A percentile compares a stretch with the other conserved stretches of the same genome.
Evolutionary conservation across 164 flowering plant species (phyloP).

Genomic region (Stephania cephalantha): DNA sequence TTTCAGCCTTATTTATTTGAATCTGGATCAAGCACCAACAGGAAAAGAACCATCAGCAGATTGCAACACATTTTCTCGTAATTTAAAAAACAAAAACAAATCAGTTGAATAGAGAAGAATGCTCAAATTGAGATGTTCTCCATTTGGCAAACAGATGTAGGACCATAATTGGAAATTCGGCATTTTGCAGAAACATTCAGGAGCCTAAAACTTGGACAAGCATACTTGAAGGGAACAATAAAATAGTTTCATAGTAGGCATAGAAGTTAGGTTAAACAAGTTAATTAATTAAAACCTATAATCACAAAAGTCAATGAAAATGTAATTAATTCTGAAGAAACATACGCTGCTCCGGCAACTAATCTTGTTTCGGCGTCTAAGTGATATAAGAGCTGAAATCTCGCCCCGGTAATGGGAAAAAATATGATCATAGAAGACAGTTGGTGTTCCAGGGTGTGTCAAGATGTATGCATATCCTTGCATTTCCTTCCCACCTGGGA

Average conservation of each 20-base stretch:
- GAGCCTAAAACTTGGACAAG: neutral
- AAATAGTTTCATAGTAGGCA: neutral
- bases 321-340: slow-evolving; percentile 12
- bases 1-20: slow-evolving; percentile 63
- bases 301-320: neutral
- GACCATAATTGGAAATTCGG: too few species aligned
- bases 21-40: slow-evolving; percentile 37
- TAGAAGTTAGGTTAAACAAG: neutral
- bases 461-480: slow-evolving; percentile 97
- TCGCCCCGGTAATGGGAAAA: slow-evolving; percentile 58
- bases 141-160: neutral
- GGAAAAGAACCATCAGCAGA: neutral
- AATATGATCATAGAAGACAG: slow-evolving; percentile 85
- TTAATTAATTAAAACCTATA: neutral
- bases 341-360: slow-evolving; percentile 85
- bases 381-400: slow-evolving; percentile 56
- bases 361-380: slow-evolving; percentile 64
- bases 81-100: too few species aligned
- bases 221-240: neutral
- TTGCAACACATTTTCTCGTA: neutral
- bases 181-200: neutral
- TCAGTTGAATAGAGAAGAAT: neutral
- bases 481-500: slow-evolving; percentile 95
- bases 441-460: slow-evolving; percentile 97
- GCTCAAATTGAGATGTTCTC: neutral